A percentile compares a stretch with the other conserved stretches of the same genome.
phyloP scores from a whole-genome alignment of 164 flowering plant genomes.

The Saururus chinensis region DNA sequence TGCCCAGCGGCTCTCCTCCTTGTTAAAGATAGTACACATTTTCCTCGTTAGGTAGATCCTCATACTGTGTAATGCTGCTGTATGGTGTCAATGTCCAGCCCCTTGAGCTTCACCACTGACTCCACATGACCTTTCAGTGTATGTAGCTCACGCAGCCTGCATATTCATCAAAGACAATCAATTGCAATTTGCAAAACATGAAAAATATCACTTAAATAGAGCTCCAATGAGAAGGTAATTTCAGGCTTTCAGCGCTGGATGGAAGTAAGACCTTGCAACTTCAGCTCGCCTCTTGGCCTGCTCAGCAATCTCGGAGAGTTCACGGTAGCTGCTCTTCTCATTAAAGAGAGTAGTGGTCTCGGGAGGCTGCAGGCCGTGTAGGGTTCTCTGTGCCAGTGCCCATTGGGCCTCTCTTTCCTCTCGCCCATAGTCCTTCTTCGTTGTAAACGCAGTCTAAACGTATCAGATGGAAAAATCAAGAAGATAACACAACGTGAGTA shows the following conservation, averaged over 20 bases:
- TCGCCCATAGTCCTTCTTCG: constrained; percentile 89
- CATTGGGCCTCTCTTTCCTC: constrained; percentile 98
- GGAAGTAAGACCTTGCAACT: constrained; percentile 60
- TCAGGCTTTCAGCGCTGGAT: neutral
- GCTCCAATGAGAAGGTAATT: neutral
- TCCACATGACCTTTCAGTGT: constrained; percentile 77
- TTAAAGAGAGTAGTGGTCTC: constrained; percentile 47
- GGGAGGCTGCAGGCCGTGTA: constrained; percentile 91
- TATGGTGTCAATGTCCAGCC: constrained; percentile 61
- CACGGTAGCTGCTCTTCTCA: constrained; percentile 91
- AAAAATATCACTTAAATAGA: neutral
- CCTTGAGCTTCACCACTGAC: constrained; percentile 70
- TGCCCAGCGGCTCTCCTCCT: neutral
- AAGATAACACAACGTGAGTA: neutral
- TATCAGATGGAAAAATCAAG: neutral
- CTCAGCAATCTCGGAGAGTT: constrained; percentile 94
- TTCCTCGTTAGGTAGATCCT: neutral
- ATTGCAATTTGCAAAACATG: neutral
- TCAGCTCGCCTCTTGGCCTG: constrained; percentile 97
- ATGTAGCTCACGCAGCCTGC: constrained; percentile 61
- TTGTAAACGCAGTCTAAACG: constrained; percentile 87
- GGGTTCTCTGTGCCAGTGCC: constrained; percentile 94
- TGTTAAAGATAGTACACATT: neutral
- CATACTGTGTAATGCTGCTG: constrained; percentile 72
- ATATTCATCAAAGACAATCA: neutral